Conservation (phyloP, 805 yeast genomes). For the Saccharomycopsis malanga region DNA sequence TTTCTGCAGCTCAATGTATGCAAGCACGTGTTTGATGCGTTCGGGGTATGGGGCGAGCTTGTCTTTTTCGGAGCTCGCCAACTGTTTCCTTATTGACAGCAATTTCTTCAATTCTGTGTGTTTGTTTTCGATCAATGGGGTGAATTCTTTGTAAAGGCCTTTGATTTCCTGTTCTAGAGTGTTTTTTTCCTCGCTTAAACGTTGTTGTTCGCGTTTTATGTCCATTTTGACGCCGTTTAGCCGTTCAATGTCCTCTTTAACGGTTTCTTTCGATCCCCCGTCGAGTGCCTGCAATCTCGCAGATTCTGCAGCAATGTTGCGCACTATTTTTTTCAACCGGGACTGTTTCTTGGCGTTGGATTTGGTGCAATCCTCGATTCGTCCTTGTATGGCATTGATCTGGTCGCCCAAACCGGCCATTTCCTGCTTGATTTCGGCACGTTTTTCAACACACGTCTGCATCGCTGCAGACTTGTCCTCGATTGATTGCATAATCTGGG, state of each 20-base stretch:
- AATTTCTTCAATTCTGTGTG: constrained; percentile 13
- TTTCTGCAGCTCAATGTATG: constrained; percentile 1
- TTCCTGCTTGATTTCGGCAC: constrained; percentile 23
- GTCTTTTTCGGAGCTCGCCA: constrained; percentile 16
- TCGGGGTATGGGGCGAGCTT: constrained; percentile 45
- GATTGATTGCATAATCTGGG: constrained; percentile 24
- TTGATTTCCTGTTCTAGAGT: constrained; percentile 14
- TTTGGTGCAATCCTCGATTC: constrained; percentile 17
- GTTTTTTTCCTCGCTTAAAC: constrained; percentile 24
- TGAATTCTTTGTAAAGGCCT: constrained; percentile 6
- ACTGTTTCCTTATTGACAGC: constrained; percentile 10
- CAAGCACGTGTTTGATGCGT: constrained; percentile 29
- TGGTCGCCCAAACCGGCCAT: constrained; percentile 25
- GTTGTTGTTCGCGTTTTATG: constrained; percentile 6
- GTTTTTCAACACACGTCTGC: neutral
- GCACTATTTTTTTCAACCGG: constrained; percentile 25
- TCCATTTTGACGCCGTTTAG: neutral
- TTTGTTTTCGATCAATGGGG: constrained; percentile 10
- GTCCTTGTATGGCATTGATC: constrained; percentile 23
- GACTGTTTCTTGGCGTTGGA: constrained; percentile 21
- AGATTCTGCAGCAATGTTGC: constrained; percentile 31
- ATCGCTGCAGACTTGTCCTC: neutral
- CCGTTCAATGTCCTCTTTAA: constrained; percentile 24
- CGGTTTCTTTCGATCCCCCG: constrained; percentile 31
- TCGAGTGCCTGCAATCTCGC: constrained; percentile 33